A percentile compares a stretch with the other conserved stretches of the same genome.
These are phyloP conservation scores for Choanephora cucurbitarum DNA, from an alignment of 371 early-diverging fungal species.

Conservation along the genomic window DNA sequence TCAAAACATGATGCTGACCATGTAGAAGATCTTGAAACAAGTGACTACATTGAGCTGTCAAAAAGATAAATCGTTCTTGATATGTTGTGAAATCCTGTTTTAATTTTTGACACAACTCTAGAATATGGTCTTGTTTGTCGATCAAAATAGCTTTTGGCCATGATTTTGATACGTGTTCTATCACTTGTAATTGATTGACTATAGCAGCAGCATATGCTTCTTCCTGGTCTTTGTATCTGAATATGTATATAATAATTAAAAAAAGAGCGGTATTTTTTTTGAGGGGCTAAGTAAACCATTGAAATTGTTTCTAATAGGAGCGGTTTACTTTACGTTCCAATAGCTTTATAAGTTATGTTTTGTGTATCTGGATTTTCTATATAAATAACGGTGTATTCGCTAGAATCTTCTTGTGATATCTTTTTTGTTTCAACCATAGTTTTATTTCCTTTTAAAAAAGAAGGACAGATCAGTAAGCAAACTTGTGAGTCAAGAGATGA, in stretches of 20 bases:
- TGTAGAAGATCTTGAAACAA: constrained; percentile 4
- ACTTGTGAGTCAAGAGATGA: too few relatives aligned
- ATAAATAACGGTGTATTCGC: too few relatives aligned
- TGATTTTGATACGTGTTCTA: constrained; percentile 16
- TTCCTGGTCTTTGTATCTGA: constrained; percentile 22
- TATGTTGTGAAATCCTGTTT: constrained; percentile 18
- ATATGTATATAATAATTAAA: not conserved
- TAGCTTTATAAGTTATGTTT: constrained; percentile 3
- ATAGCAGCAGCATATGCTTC: constrained; percentile 22
- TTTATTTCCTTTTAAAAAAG: too few relatives aligned
- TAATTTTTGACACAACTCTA: constrained; percentile 14
- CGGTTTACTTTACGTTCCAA: constrained; percentile 13
- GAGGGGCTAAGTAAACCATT: too few relatives aligned
- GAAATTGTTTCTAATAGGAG: too few relatives aligned
- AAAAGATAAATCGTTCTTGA: constrained; percentile 16
- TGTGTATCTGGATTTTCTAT: too few relatives aligned
- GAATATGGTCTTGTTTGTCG: constrained; percentile 10
- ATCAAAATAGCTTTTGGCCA: constrained; percentile 9
- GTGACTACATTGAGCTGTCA: constrained; percentile 8
- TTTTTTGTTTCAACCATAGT: too few relatives aligned
- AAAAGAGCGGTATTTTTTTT: too few relatives aligned
- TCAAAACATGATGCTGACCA: constrained; percentile 1
- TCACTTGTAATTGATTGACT: constrained; percentile 21
- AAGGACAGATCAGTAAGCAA: too few relatives aligned
- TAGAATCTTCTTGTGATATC: too few relatives aligned